Conservation (phyloP, 2,329 filamentous ascomycete species). For the Cytospora chrysosperma region DNA sequence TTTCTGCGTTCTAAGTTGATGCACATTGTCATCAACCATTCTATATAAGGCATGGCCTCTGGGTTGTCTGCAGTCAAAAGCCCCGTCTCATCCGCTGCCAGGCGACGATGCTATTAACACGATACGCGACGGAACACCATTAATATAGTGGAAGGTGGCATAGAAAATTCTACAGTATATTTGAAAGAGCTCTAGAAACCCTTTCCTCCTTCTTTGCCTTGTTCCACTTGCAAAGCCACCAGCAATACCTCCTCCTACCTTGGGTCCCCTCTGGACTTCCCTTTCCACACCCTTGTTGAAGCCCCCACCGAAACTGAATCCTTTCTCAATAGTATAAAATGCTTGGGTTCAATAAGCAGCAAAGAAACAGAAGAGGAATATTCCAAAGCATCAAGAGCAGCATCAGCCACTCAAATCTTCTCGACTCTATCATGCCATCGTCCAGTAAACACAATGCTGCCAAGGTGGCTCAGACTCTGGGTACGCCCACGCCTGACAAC, state of each 20-base stretch:
- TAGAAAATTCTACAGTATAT: no score
- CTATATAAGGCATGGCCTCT: not conserved
- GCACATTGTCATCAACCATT: no score
- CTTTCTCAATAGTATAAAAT: not conserved
- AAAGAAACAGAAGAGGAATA: not conserved
- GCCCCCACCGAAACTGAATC: not conserved
- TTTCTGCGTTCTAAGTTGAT: not conserved
- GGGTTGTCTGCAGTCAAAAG: not conserved
- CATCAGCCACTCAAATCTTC: conserved; percentile 6
- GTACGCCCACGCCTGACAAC: not conserved
- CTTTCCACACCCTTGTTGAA: not conserved
- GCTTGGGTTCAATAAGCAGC: not conserved
- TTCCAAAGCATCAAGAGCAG: not conserved
- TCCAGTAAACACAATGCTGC: not conserved
- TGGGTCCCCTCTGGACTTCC: no score
- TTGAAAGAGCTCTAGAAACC: no score
- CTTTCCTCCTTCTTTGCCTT: no score
- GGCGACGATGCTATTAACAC: no score
- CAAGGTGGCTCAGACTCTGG: conserved; percentile 6
- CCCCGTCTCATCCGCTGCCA: not conserved
- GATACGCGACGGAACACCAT: no score
- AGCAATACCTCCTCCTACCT: not conserved
- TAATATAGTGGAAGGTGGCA: no score
- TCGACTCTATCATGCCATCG: not conserved
- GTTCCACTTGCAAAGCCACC: no score